Conservation (phyloP, 306 rosid species). For the Mimosa pudica region DNA sequence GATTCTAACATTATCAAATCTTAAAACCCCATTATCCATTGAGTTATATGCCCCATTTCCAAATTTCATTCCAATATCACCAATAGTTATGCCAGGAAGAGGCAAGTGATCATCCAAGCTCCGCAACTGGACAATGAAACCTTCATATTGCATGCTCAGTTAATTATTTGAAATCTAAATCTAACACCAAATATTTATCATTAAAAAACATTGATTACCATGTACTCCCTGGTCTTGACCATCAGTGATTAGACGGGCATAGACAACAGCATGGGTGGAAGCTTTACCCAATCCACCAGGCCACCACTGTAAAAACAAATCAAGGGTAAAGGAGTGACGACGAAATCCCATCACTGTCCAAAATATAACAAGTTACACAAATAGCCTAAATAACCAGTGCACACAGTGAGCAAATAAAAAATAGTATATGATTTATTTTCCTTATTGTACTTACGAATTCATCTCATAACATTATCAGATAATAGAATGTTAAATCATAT, state of each 20-base stretch:
- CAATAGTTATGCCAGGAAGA: conserved; percentile 85
- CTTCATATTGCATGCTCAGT: conserved; percentile 46
- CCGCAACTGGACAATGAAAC: conserved; percentile 93
- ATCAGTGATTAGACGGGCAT: conserved; percentile 81
- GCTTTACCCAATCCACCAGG: conserved; percentile 98
- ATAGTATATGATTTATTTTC: not conserved
- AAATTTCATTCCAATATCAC: conserved; percentile 94
- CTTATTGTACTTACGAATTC: conserved; percentile 13
- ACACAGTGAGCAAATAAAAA: not conserved
- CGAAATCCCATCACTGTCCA: conserved; percentile 19
- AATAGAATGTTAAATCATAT: conserved; percentile 17
- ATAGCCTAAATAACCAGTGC: conserved; percentile 15
- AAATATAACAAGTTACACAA: not conserved
- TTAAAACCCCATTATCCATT: conserved; percentile 91
- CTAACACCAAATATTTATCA: conserved; percentile 18
- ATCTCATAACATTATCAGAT: conserved; percentile 13
- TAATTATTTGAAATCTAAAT: conserved; percentile 24
- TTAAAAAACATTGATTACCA: conserved; percentile 53
- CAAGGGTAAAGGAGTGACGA: conserved; percentile 28
- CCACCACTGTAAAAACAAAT: conserved; percentile 84
- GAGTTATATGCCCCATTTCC: conserved; percentile 89
- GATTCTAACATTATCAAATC: conserved; percentile 80
- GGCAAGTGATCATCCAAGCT: conserved; percentile 92
- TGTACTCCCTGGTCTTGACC: conserved; percentile 80
- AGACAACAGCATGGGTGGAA: conserved; percentile 82